Evolutionary conservation across 257 asterid species (phyloP).

Genomic region (Petunia axillaris): DNA sequence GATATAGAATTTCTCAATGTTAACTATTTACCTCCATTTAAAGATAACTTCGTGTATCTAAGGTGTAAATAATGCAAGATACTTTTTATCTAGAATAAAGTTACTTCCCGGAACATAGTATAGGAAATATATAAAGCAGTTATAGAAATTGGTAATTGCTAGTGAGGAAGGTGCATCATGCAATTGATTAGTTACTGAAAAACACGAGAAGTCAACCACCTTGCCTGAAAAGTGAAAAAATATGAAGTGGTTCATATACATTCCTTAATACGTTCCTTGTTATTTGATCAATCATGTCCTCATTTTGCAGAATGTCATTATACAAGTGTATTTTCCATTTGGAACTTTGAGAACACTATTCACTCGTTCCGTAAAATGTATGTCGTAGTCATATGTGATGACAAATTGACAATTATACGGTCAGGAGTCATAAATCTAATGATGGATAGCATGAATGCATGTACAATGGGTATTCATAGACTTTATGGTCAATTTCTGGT

Average conservation of each 20-base stretch:
- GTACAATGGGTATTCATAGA: not conserved
- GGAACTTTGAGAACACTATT: not conserved
- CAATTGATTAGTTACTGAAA: no score
- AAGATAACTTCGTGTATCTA: constrained; percentile 11
- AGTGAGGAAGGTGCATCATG: no score
- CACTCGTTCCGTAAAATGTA: not conserved
- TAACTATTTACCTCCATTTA: no score
- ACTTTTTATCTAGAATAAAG: no score
- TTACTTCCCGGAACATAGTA: no score
- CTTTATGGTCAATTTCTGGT: not conserved
- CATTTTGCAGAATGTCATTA: constrained; percentile 2
- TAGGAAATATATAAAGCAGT: no score
- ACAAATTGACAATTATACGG: not conserved
- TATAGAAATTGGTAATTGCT: no score
- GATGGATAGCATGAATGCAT: not conserved
- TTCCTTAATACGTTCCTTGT: not conserved
- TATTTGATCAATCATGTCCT: not conserved
- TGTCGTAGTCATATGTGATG: not conserved
- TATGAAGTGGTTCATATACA: no score
- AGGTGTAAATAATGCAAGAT: constrained; percentile 6
- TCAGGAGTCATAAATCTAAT: not conserved
- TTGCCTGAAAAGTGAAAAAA: no score
- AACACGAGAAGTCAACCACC: no score
- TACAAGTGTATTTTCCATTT: not conserved
- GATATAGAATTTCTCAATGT: no score